Conservation (phyloP, 495 filamentous ascomycete genomes). For the Hapsidospora chrysogenum region DNA sequence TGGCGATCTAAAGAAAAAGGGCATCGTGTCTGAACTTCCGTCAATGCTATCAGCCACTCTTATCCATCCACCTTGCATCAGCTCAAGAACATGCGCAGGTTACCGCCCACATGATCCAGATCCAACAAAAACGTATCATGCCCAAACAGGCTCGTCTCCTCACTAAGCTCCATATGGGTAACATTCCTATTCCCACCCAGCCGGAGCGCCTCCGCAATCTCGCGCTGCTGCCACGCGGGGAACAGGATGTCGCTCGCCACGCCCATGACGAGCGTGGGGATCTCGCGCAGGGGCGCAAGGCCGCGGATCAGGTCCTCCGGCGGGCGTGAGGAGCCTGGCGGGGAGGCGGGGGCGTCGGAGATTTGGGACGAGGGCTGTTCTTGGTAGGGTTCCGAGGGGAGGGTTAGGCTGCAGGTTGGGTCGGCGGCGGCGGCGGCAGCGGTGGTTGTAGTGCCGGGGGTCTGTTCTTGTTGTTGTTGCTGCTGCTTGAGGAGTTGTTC, state of each 20-base stretch:
- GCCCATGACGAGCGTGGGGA: slow-evolving; percentile 75
- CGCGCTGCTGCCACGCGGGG: slow-evolving; percentile 94
- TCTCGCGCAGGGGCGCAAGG: slow-evolving; percentile 49
- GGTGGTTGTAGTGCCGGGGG: too few relatives aligned
- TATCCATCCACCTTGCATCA: slow-evolving; percentile 16
- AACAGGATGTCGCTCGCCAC: slow-evolving; percentile 95
- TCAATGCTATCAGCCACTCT: too few relatives aligned
- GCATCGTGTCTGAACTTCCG: too few relatives aligned
- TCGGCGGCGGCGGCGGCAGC: slow-evolving; percentile 11
- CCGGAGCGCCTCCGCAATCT: slow-evolving; percentile 74
- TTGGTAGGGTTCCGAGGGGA: slow-evolving; percentile 73
- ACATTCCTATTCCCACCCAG: slow-evolving; percentile 61
- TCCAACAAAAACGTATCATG: slow-evolving; percentile 96
- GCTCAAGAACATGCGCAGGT: slow-evolving; percentile 59
- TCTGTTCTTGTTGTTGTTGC: too few relatives aligned
- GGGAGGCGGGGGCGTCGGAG: slow-evolving; percentile 8
- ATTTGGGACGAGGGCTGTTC: slow-evolving; percentile 37
- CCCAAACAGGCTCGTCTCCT: slow-evolving; percentile 82
- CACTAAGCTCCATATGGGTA: slow-evolving; percentile 76
- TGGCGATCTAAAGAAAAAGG: too few relatives aligned
- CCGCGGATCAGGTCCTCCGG: slow-evolving; percentile 68
- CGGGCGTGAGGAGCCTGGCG: slow-evolving; percentile 19
- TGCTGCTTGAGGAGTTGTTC: slow-evolving; percentile 5
- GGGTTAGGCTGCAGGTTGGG: slow-evolving; percentile 58
- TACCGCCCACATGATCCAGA: slow-evolving; percentile 76